A percentile compares a stretch with the other conserved stretches of the same genome.
Conservation (phyloP, 2,329 filamentous ascomycete species). For the Dissoconium aciculare region DNA sequence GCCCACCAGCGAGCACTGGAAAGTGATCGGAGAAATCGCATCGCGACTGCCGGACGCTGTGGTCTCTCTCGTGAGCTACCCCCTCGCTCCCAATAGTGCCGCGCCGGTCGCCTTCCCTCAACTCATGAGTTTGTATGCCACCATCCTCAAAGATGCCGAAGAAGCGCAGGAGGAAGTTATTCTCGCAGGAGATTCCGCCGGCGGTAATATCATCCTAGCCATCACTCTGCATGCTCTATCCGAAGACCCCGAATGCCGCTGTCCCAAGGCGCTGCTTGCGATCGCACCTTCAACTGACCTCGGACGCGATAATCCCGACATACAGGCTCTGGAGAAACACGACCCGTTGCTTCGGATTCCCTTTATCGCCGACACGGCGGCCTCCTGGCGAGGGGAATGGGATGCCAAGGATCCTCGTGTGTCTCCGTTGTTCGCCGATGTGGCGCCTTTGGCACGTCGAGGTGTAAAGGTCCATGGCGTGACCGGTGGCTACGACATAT, state of each 20-base stretch:
- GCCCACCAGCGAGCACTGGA: conserved; percentile 39
- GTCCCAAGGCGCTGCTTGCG: conserved; percentile 25
- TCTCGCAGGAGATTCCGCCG: conserved; percentile 41
- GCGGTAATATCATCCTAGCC: conserved; percentile 38
- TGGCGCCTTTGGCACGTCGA: conserved; percentile 25
- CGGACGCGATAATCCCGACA: conserved; percentile 31
- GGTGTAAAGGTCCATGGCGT: conserved; percentile 38
- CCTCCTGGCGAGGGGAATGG: conserved; percentile 29
- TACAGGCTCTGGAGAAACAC: conserved; percentile 25
- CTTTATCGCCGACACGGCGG: conserved; percentile 30
- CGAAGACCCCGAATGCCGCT: conserved; percentile 14
- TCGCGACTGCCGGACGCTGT: conserved; percentile 24
- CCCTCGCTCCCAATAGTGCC: conserved; percentile 39
- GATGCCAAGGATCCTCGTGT: conserved; percentile 32
- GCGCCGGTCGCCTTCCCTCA: conserved; percentile 35
- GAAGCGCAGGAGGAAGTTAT: conserved; percentile 30
- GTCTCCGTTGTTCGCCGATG: conserved; percentile 34
- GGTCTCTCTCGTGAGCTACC: conserved; percentile 38
- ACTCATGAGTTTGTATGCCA: conserved; percentile 32
- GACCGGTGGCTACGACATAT: conserved; percentile 38
- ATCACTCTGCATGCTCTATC: conserved; percentile 27
- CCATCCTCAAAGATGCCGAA: conserved; percentile 27
- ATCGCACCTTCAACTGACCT: conserved; percentile 39
- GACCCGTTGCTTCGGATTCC: conserved; percentile 34
- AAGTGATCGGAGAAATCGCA: conserved; percentile 33